A percentile compares a stretch with the other conserved stretches of the same genome.
These are phyloP conservation scores for Populus alba DNA, from an alignment of 345 rosid species.

Conservation along the genomic window DNA sequence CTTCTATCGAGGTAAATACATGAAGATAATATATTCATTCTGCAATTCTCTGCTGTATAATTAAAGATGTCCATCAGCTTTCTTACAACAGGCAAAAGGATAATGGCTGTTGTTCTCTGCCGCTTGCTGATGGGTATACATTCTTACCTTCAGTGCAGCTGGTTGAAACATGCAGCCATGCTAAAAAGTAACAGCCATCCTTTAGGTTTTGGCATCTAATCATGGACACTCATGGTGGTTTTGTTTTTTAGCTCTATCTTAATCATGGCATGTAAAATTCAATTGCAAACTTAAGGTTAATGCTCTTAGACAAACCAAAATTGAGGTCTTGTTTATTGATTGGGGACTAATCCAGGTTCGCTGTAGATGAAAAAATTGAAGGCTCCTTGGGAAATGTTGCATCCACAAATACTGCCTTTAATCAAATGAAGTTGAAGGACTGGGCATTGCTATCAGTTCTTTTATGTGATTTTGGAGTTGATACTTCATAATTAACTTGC, in stretches of 20 bases:
- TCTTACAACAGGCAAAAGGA: neutral
- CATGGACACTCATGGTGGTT: neutral
- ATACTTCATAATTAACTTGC: no score
- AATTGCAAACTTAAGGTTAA: neutral
- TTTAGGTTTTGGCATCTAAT: neutral
- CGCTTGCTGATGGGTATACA: neutral
- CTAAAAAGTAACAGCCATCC: neutral
- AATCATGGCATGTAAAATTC: neutral
- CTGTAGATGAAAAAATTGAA: neutral
- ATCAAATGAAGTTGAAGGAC: no score
- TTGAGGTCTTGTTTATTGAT: neutral
- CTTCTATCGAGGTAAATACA: constrained; percentile 61
- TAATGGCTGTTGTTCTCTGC: neutral
- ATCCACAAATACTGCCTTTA: no score
- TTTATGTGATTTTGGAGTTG: no score
- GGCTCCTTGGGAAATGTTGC: neutral
- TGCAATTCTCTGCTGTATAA: neutral
- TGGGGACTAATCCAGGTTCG: neutral
- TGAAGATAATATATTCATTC: neutral
- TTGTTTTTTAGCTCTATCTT: neutral
- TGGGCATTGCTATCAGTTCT: no score
- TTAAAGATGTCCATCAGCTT: neutral
- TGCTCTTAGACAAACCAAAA: neutral
- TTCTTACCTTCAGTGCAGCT: neutral
- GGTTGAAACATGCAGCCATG: neutral